These are phyloP conservation scores for Pseudozyma pruni DNA, from an alignment of 1,284 basidiomycete species.

Conservation along the genomic window DNA sequence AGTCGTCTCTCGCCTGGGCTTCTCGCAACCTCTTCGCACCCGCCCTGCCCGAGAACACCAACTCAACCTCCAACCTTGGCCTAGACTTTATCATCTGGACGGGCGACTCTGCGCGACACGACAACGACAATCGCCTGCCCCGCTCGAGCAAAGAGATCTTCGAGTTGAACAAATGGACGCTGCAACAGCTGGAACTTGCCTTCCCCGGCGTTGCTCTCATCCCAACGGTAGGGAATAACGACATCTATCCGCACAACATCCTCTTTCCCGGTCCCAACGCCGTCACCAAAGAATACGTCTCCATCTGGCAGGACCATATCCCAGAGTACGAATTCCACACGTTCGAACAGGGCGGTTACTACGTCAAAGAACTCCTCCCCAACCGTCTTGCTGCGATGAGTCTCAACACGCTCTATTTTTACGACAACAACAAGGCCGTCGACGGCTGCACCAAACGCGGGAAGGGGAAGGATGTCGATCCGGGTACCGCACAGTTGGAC, in stretches of 20 bases:
- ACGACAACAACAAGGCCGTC: constrained; percentile 85
- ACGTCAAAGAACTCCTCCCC: constrained; percentile 82
- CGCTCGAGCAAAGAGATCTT: constrained; percentile 85
- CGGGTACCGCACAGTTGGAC: constrained; percentile 70
- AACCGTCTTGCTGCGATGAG: constrained; percentile 81
- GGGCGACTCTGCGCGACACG: constrained; percentile 90
- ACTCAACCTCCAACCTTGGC: constrained; percentile 67
- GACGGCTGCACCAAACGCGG: constrained; percentile 66
- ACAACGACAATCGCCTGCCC: constrained; percentile 83
- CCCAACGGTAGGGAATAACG: constrained; percentile 79
- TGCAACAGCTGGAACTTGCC: constrained; percentile 77
- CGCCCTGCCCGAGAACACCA: background rate
- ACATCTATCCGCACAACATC: constrained; percentile 68
- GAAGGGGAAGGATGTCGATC: constrained; percentile 38
- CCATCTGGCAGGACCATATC: constrained; percentile 85
- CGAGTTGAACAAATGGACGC: constrained; percentile 77
- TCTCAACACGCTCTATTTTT: constrained; percentile 92
- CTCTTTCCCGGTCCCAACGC: constrained; percentile 77
- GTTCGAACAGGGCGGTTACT: constrained; percentile 77
- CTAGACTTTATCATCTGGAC: constrained; percentile 87
- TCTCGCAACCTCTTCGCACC: constrained; percentile 73
- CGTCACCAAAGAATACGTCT: constrained; percentile 76
- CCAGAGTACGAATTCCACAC: constrained; percentile 80
- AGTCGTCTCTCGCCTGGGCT: constrained; percentile 83
- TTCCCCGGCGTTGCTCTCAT: constrained; percentile 84